Percentiles rank a stretch among this genome's conserved stretches.
These are phyloP conservation scores for Quercus bicolor DNA, from an alignment of 306 rosid genomes.

Conservation along the genomic window DNA sequence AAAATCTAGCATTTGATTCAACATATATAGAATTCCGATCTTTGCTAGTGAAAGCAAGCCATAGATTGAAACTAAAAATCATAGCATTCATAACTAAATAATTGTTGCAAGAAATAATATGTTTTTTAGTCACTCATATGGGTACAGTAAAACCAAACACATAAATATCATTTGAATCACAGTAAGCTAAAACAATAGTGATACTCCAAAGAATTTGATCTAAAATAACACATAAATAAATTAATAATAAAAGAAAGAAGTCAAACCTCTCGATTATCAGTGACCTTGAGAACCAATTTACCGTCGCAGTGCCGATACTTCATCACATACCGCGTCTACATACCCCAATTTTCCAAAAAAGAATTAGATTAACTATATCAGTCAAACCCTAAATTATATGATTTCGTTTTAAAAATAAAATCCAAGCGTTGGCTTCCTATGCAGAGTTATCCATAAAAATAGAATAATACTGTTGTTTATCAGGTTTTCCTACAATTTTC, in stretches of 20 bases:
- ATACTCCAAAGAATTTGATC: background rate
- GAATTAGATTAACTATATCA: background rate
- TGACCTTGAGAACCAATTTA: slow-evolving; percentile 74
- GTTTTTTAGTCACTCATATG: too few relatives aligned
- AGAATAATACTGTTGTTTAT: background rate
- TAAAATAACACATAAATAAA: background rate
- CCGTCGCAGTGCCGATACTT: slow-evolving; percentile 84
- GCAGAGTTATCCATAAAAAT: too few relatives aligned
- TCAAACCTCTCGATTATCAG: slow-evolving; percentile 62
- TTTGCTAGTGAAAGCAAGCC: slow-evolving; percentile 6
- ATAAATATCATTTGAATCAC: too few relatives aligned
- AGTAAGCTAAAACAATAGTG: background rate
- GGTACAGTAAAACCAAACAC: too few relatives aligned
- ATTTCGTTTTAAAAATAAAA: background rate
- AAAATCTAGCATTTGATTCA: background rate
- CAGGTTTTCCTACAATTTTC: background rate
- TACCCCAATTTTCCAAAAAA: slow-evolving; percentile 16
- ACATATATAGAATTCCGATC: background rate
- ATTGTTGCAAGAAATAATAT: too few relatives aligned
- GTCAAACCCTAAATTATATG: background rate
- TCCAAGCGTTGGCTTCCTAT: too few relatives aligned
- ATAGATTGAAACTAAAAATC: background rate
- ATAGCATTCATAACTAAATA: background rate
- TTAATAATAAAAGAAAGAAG: background rate
- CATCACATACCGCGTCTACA: slow-evolving; percentile 70